A percentile compares a stretch with the other conserved stretches of the same genome.
Conservation (phyloP, 495 filamentous ascomycete species). For the Aspergillus carlsbadensis region DNA sequence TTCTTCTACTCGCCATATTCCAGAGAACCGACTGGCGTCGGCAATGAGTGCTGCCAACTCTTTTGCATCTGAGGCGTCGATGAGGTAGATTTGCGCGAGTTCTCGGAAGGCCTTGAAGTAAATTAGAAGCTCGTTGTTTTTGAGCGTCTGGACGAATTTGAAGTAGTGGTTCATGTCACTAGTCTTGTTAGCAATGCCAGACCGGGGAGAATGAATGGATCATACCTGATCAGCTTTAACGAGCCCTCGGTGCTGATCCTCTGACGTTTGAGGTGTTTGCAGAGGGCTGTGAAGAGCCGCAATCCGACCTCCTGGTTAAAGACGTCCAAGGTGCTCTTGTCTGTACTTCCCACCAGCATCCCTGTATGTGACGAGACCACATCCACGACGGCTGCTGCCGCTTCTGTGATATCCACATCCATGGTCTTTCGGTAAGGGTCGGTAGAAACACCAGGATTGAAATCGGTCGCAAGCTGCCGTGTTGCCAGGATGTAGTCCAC, state of each 20-base stretch:
- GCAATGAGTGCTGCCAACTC: conserved; percentile 95
- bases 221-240: conserved; percentile 81
- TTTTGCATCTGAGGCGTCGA: conserved; percentile 83
- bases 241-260: conserved; percentile 87
- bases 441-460: conserved; percentile 68
- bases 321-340: conserved; percentile 96
- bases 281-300: conserved; percentile 82
- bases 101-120: conserved; percentile 94
- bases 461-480: conserved; percentile 81
- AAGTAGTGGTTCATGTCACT: conserved; percentile 95
- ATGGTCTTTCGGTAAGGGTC: conserved; percentile 46
- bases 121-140: conserved; percentile 75
- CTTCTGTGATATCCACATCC: conserved; percentile 80
- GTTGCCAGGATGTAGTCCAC: conserved; percentile 94
- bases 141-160: conserved; percentile 75
- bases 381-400: conserved; percentile 76
- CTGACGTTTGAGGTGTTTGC: conserved; percentile 97
- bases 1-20: conserved; percentile 92
- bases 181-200: conserved; percentile 11
- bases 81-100: conserved; percentile 91
- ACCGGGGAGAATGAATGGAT: not conserved
- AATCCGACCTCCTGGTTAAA: conserved; percentile 98
- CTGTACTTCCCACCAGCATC: conserved; percentile 89
- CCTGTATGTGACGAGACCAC: conserved; percentile 83
- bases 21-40: conserved; percentile 82